Evolutionary conservation across 768 basidiomycete species (phyloP).

Genomic region (Mycena rebaudengoi): DNA sequence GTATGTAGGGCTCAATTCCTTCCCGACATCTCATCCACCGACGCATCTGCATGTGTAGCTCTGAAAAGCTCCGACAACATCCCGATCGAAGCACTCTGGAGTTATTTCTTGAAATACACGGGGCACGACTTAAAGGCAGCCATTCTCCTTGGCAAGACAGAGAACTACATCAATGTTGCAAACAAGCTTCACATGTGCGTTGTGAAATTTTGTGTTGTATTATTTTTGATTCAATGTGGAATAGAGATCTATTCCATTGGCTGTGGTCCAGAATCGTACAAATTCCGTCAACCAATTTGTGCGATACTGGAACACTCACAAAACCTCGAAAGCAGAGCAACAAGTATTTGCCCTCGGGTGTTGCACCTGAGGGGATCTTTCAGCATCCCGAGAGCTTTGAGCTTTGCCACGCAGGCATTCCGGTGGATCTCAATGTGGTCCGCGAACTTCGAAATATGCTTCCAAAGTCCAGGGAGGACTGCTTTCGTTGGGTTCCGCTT

Average conservation of each 20-base stretch:
- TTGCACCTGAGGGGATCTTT: slow-evolving; percentile 2
- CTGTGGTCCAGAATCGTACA: slow-evolving; percentile 36
- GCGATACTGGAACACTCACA: slow-evolving; percentile 33
- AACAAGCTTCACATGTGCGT: slow-evolving; percentile 11
- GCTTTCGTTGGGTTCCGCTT: slow-evolving; percentile 12
- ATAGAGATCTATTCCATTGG: slow-evolving; percentile 30
- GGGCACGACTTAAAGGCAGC: slow-evolving; percentile 19
- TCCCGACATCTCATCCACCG: slow-evolving; percentile 26
- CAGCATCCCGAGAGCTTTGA: slow-evolving; percentile 13
- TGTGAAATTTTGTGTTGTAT: background rate
- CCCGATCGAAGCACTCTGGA: slow-evolving; percentile 34
- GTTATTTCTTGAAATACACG: slow-evolving; percentile 22
- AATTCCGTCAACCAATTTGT: slow-evolving; percentile 24
- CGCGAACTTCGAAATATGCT: background rate
- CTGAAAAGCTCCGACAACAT: slow-evolving; percentile 34
- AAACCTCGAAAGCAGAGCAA: slow-evolving; percentile 7
- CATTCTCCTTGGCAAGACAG: slow-evolving; percentile 2
- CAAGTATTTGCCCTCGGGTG: slow-evolving; percentile 17
- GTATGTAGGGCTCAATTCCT: background rate
- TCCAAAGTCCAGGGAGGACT: slow-evolving; percentile 14
- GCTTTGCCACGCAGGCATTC: background rate
- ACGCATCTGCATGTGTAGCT: slow-evolving; percentile 25
- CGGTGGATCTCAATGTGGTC: background rate
- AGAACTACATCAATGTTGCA: background rate
- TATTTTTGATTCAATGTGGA: background rate